Evolutionary conservation across 1,284 basidiomycete genomes (phyloP), one percentile per base, ranked within the genome.

Genomic region (Microbotryum scabiosae): DNA sequence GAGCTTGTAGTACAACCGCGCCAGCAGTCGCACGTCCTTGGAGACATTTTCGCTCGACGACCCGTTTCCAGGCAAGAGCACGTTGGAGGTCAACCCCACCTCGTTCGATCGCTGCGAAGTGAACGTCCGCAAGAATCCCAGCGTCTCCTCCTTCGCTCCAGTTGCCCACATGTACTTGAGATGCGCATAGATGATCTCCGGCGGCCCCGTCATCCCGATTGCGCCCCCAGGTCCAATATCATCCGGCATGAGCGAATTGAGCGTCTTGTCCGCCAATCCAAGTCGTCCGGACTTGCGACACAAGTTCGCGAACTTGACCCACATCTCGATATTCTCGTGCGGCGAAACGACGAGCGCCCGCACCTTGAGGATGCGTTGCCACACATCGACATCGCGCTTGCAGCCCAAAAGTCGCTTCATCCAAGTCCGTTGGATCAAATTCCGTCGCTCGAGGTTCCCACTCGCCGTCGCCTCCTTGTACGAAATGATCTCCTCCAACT

Each of bases 311-410:
- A 91, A 90, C 74, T 89, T 87, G 76, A 91, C 97, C 94, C 94
- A 97, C 82, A 97, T 97, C 58, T 89, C 84, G 56, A 90, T 91
- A 72, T 97, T 93, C 70, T 97, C 92, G 67, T 88, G 88, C 0
- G 96, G 96, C 51, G 85, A 89, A 36, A 97, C 80, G 25, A 99
- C 93, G 54, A 98, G 82, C 1, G 92, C 91, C 61, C 96, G 85
- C 46, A 99, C 91, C 78, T 97, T 94, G 20, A 99, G 78, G 53
- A 98, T 91, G 25, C 94, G 85, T 76, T 98, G 96, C 96, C 96
- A 99, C 5, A 97, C 92, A 75, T 99, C 96, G 21, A 98, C 96
- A 69, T 98, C 96, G 20, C 91, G 89, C 74, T 98, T 93, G 75
- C 94, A 97, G 3, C 93, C 96, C 78, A 91, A 87, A 48, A 99